These are phyloP conservation scores for Pseudogymnoascus sp. DNA, from an alignment of 2,329 filamentous ascomycete species.

Conservation along the genomic window DNA sequence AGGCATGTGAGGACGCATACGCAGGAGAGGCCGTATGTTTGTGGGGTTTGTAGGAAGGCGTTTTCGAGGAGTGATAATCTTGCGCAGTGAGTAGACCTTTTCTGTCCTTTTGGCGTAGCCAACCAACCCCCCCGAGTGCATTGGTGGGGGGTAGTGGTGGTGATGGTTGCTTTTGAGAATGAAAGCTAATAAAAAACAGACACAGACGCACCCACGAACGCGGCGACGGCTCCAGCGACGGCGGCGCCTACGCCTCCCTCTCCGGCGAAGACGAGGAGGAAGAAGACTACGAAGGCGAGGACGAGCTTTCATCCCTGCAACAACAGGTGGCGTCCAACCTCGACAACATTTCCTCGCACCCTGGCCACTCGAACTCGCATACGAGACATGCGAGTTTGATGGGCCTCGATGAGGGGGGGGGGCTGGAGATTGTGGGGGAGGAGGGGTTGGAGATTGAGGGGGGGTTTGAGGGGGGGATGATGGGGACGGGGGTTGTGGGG, in stretches of 20 bases:
- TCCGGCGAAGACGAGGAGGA: conserved; percentile 73
- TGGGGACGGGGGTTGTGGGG: neutral
- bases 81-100: conserved; percentile 68
- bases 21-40: conserved; percentile 96
- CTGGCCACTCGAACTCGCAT: neutral
- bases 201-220: conserved; percentile 77
- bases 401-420: neutral
- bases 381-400: neutral
- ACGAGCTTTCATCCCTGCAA: conserved; percentile 71
- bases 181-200: conserved; percentile 30
- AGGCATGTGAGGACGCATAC: conserved; percentile 99
- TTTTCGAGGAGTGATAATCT: conserved; percentile 98
- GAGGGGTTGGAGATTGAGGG: neutral
- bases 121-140: no score
- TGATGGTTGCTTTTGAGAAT: neutral
- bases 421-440: neutral
- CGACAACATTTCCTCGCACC: conserved; percentile 38
- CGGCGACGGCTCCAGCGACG: conserved; percentile 47
- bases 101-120: no score
- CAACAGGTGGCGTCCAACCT: conserved; percentile 64
- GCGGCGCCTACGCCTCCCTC: conserved; percentile 48
- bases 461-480: neutral
- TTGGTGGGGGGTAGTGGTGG: no score
- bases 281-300: conserved; percentile 74
- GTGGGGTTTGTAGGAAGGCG: conserved; percentile 95